Evolutionary conservation across 2,329 filamentous ascomycete genomes (phyloP).

Genomic region (Simplicillium sp.): DNA sequence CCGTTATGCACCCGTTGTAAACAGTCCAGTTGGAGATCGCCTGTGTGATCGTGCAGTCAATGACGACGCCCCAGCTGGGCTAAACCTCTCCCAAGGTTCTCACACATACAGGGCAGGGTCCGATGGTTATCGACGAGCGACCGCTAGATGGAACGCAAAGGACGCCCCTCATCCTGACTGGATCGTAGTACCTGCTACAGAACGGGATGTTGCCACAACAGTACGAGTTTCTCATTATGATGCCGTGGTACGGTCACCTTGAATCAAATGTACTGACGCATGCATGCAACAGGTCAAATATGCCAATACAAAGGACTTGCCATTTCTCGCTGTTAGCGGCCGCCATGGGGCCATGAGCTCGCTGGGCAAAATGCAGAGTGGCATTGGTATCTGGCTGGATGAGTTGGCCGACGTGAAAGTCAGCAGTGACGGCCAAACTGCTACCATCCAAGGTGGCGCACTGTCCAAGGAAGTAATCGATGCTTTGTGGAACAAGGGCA

Average conservation of each 20-base stretch:
- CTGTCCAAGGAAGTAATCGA: conserved; percentile 35
- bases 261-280: not conserved
- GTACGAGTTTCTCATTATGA: not conserved
- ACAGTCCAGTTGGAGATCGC: not conserved
- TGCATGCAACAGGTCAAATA: conserved; percentile 20
- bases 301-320: conserved; percentile 33
- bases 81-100: not conserved
- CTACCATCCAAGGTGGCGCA: conserved; percentile 37
- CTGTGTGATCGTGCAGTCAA: not conserved
- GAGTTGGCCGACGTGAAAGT: conserved; percentile 33
- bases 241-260: not conserved
- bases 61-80: not conserved
- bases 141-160: not conserved
- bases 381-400: conserved; percentile 39
- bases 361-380: conserved; percentile 35
- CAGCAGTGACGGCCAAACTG: conserved; percentile 30
- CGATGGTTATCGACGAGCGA: not conserved
- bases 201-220: not conserved
- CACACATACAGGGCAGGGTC: not conserved
- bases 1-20: not conserved
- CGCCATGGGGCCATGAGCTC: conserved; percentile 41
- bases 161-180: not conserved
- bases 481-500: conserved; percentile 37
- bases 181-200: not conserved
- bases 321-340: conserved; percentile 44